Percentiles rank a stretch among this genome's conserved stretches.
phyloP scores from a whole-genome alignment of 352 stramenopile species.

The Globisporangium nunn region DNA sequence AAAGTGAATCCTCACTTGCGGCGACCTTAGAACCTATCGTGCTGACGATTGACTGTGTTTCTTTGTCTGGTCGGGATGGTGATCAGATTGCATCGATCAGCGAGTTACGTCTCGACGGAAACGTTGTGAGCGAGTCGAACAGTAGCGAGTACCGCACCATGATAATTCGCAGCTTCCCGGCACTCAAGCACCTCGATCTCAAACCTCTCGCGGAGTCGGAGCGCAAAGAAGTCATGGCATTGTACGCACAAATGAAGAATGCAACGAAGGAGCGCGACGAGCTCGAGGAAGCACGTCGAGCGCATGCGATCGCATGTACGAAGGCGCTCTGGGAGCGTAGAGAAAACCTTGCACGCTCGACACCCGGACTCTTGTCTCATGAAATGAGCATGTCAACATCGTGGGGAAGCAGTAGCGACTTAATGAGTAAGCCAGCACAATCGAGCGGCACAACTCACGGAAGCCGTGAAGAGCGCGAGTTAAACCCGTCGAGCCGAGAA shows the following conservation, averaged over 20 bases:
- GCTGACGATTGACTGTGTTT: not conserved
- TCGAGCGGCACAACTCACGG: not conserved
- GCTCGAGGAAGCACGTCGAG: conserved; percentile 33
- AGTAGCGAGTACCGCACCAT: conserved; percentile 50
- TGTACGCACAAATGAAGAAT: conserved; percentile 20
- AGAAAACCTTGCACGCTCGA: conserved; percentile 1
- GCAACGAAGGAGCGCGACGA: conserved; percentile 41
- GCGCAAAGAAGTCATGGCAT: conserved; percentile 37
- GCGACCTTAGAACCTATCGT: too few species aligned
- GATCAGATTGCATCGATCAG: conserved; percentile 50
- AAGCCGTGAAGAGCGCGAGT: conserved; percentile 25
- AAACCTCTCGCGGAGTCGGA: conserved; percentile 72
- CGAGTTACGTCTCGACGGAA: conserved; percentile 86
- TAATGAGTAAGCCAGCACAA: conserved; percentile 9
- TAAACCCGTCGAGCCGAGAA: conserved; percentile 35
- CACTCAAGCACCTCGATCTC: conserved; percentile 82
- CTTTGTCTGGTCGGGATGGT: not conserved
- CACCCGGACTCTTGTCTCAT: not conserved
- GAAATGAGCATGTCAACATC: not conserved
- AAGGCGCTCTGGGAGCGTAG: conserved; percentile 34
- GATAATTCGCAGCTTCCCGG: conserved; percentile 68
- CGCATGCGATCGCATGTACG: conserved; percentile 39
- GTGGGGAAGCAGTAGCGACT: conserved; percentile 6
- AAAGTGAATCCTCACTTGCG: not conserved
- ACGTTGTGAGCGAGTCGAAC: conserved; percentile 47